Evolutionary conservation across 305 asterid genomes (phyloP), one percentile per base, ranked within the genome.

Genomic region (Solanum hybrid): DNA sequence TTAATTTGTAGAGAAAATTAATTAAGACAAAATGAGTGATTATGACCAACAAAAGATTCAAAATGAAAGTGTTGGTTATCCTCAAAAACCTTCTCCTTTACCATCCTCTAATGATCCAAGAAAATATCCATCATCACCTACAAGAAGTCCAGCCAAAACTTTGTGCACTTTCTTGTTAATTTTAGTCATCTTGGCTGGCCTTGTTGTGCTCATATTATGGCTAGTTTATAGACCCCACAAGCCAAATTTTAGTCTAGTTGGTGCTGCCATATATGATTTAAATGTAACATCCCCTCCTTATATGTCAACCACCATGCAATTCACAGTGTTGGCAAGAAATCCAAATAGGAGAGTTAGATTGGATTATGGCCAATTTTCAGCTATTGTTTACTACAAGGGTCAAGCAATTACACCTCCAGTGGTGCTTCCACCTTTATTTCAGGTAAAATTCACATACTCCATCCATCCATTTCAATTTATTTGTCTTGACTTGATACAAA

Each of bases 261-360:
- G 91, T 77, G 94, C 93, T 89, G 94, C 96, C 92, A 86, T 94
- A 2, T 91, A 92, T 81, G 87, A 91, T 5, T 94, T 95, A 75
- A 94, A 95, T 93, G 24, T 90, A 89, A 89, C 94, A 82, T 76
- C 94, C 2, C 94, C 94, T 9, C 94, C 95, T 13, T 91, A 92
- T 90, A 38, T 95, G 26, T 91, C 94, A 88, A 90, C 93, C 42
- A 88, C 90, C 90, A 91, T 94, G 94, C 97, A 95, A 93, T 93
- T 95, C 94, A 92, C 97, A 1, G 90, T 94, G 85, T 92, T 90
- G 37, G 88, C 93, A 1, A 89, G 95, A n/a, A 95, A 95, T 92
- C 95, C 98, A 19, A 95, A 93, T 91, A 40, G 36, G 89, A 93
- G 96, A 22, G 93, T 92, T 89, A 75, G 94, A 91, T 24, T 94